phyloP scores from a whole-genome alignment of 495 filamentous ascomycete genomes.

The Venustampulla echinocandica region DNA sequence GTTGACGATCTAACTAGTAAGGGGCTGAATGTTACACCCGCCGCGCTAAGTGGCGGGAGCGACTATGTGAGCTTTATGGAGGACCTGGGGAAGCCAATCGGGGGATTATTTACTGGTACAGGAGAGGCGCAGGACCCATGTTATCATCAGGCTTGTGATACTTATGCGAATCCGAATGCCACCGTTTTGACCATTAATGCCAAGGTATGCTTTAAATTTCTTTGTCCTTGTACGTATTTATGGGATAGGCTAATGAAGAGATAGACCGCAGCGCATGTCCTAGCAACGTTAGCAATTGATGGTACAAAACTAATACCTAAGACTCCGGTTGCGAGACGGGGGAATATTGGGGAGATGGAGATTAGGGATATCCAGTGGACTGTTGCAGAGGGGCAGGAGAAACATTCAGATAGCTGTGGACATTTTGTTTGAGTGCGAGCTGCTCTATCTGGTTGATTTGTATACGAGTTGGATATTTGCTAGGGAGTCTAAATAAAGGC shows the following conservation, averaged over 20 bases:
- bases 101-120: slow-evolving; percentile 36
- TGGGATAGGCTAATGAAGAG: slow-evolving; percentile 1
- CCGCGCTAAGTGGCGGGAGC: slow-evolving; percentile 30
- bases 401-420: neutral
- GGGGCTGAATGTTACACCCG: slow-evolving; percentile 27
- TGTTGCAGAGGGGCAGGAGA: neutral
- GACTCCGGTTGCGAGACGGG: slow-evolving; percentile 14
- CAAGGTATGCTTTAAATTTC: slow-evolving; percentile 12
- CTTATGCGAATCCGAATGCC: slow-evolving; percentile 30
- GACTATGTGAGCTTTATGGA: slow-evolving; percentile 37
- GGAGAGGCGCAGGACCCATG: slow-evolving; percentile 33
- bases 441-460: no score
- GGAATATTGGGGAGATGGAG: neutral
- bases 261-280: slow-evolving; percentile 33
- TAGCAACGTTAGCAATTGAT: slow-evolving; percentile 30
- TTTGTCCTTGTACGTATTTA: neutral
- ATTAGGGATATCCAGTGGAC: neutral
- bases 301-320: slow-evolving; percentile 33
- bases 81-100: slow-evolving; percentile 26
- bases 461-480: no score
- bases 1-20: slow-evolving; percentile 26
- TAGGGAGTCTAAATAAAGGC: no score
- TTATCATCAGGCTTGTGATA: slow-evolving; percentile 38
- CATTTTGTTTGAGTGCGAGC: no score
- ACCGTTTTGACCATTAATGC: slow-evolving; percentile 33